A percentile compares a stretch with the other conserved stretches of the same genome.
Conservation (phyloP, 1,284 basidiomycete species). For the Pisolithus thermaeus region DNA sequence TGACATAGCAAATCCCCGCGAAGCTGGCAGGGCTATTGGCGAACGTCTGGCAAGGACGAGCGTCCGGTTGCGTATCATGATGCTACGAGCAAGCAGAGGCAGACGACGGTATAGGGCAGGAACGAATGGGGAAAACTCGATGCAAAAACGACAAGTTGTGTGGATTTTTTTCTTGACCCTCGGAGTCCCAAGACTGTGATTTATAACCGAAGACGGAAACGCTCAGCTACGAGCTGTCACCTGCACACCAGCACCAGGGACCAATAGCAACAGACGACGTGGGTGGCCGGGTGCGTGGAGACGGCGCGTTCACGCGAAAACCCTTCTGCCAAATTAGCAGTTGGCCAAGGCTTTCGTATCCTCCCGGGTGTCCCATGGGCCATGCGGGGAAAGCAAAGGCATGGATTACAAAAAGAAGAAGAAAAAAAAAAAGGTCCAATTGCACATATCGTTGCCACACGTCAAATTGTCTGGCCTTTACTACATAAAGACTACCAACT, state of each 20-base stretch:
- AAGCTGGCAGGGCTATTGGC: slow-evolving; percentile 17
- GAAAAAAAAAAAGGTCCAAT: no score
- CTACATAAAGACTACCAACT: no score
- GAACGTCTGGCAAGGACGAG: slow-evolving; percentile 23
- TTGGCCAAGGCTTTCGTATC: no score
- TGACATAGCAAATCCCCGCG: slow-evolving; percentile 26
- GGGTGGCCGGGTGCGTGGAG: no score
- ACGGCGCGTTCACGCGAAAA: no score
- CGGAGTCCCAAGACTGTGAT: neutral
- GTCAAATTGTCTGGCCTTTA: no score
- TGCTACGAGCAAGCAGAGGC: neutral
- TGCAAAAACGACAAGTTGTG: neutral
- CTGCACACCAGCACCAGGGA: neutral
- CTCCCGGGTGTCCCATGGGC: no score
- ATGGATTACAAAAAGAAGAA: no score
- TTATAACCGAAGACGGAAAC: neutral
- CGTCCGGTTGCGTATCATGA: slow-evolving; percentile 17
- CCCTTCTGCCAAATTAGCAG: no score
- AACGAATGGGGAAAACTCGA: neutral
- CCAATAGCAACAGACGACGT: neutral
- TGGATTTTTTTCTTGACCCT: no score
- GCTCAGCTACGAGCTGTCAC: neutral
- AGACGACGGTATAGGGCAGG: neutral
- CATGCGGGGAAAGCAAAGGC: no score
- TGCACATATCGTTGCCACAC: no score